Evolutionary conservation across 345 rosid genomes (phyloP).

Genomic region (Cardiospermum halicacabum): DNA sequence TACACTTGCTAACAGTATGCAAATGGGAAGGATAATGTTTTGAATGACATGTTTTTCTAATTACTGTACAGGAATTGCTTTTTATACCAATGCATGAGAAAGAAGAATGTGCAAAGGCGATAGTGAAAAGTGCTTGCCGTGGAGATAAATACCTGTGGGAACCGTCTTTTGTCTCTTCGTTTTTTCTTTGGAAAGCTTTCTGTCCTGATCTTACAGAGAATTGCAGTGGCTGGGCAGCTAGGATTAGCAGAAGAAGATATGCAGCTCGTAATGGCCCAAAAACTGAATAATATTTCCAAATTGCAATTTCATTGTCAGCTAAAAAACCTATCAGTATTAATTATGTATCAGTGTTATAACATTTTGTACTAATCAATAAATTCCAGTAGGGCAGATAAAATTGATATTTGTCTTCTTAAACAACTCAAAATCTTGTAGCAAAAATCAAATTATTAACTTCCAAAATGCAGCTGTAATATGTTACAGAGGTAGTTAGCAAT

Average conservation of each 20-base stretch:
- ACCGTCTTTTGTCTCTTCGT: slow-evolving; percentile 37
- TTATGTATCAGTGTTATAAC: neutral
- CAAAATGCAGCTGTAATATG: too few relatives aligned
- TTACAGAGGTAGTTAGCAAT: too few relatives aligned
- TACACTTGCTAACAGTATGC: too few relatives aligned
- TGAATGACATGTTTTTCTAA: too few relatives aligned
- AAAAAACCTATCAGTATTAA: neutral
- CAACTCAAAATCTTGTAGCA: too few relatives aligned
- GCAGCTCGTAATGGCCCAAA: neutral
- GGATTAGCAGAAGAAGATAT: neutral
- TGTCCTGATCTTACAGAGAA: slow-evolving; percentile 26
- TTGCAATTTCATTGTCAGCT: neutral
- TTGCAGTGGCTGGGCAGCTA: neutral
- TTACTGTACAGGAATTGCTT: neutral
- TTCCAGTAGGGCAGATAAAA: too few relatives aligned
- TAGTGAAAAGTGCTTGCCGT: slow-evolving; percentile 39
- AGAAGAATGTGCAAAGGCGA: slow-evolving; percentile 31
- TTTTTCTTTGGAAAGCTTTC: slow-evolving; percentile 21
- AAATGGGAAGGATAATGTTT: too few relatives aligned
- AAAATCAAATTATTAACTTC: too few relatives aligned
- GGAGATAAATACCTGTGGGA: slow-evolving; percentile 44
- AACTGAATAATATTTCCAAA: slow-evolving; percentile 1
- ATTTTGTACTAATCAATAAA: too few relatives aligned
- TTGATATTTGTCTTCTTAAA: too few relatives aligned
- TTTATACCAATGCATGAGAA: slow-evolving; percentile 15